Evolutionary conservation across 2,329 filamentous ascomycete species (phyloP).

Genomic region (Pseudogymnoascus sp.): DNA sequence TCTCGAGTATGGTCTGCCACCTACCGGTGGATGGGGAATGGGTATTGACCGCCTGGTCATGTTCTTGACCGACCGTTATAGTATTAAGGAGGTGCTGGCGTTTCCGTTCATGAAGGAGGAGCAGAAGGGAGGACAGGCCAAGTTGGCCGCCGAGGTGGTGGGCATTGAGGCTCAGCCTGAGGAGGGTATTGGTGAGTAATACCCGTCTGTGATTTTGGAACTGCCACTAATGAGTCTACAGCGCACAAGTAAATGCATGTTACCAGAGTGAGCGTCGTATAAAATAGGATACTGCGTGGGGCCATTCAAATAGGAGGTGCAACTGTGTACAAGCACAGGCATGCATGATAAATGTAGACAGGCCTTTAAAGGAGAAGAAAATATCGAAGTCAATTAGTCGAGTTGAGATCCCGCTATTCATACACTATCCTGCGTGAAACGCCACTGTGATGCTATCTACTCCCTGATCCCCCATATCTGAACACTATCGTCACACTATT

Average conservation of each 20-base stretch:
- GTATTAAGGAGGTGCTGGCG: slow-evolving; percentile 88
- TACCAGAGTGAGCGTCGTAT: slow-evolving; percentile 7
- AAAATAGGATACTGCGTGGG: neutral
- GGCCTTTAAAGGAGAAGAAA: neutral
- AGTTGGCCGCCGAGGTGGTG: slow-evolving; percentile 53
- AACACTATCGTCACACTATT: slow-evolving; percentile 7
- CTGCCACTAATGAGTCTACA: neutral
- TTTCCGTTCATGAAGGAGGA: slow-evolving; percentile 99
- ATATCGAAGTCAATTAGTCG: neutral
- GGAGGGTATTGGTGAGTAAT: slow-evolving; percentile 42
- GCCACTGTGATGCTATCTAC: neutral
- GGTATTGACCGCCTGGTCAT: slow-evolving; percentile 90
- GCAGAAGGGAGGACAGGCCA: slow-evolving; percentile 40
- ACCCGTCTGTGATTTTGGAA: neutral
- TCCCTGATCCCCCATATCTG: neutral
- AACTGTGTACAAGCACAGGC: neutral
- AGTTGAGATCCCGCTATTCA: slow-evolving; percentile 8
- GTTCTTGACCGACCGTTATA: slow-evolving; percentile 94
- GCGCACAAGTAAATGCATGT: slow-evolving; percentile 13
- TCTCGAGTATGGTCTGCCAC: slow-evolving; percentile 84
- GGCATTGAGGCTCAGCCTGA: slow-evolving; percentile 50
- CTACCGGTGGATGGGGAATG: slow-evolving; percentile 94
- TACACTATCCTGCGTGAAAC: slow-evolving; percentile 1
- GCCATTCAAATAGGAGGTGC: neutral
- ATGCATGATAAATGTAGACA: slow-evolving; percentile 4